A percentile compares a stretch with the other conserved stretches of the same genome.
These are phyloP conservation scores for Phycomyces blakesleeanus DNA, from an alignment of 192 early-diverging fungal species.

Conservation along the genomic window DNA sequence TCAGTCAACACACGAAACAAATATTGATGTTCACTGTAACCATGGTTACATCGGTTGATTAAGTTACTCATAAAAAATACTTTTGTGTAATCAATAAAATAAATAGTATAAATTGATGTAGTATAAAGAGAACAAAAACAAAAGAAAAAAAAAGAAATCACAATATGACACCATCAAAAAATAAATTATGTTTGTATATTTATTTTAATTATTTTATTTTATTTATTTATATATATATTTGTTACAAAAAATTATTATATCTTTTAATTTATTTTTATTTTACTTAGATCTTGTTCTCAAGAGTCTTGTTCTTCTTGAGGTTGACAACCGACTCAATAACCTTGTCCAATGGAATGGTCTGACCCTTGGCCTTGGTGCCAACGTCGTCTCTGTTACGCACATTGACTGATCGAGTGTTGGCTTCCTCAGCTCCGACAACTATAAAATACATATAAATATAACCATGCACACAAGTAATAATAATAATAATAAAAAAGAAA, in stretches of 20 bases:
- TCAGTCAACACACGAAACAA: background rate
- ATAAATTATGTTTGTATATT: background rate
- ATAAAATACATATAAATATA: slow-evolving; percentile 16
- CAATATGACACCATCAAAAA: slow-evolving; percentile 1
- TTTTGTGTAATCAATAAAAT: too few relatives aligned
- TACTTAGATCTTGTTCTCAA: slow-evolving; percentile 55
- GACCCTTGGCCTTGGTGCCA: slow-evolving; percentile 76
- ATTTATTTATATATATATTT: too few relatives aligned
- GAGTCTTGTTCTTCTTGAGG: slow-evolving; percentile 60
- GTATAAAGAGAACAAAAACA: too few relatives aligned
- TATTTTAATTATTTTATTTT: too few relatives aligned
- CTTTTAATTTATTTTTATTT: background rate
- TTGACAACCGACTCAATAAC: slow-evolving; percentile 66
- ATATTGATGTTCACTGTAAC: background rate
- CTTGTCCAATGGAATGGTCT: slow-evolving; percentile 69
- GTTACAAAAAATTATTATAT: too few relatives aligned
- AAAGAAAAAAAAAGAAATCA: background rate
- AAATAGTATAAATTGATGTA: too few relatives aligned
- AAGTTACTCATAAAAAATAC: too few relatives aligned
- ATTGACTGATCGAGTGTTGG: slow-evolving; percentile 75
- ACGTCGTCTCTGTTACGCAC: slow-evolving; percentile 85
- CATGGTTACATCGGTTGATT: too few relatives aligned
- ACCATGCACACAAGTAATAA: background rate
- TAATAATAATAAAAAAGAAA: background rate
- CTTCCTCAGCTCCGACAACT: slow-evolving; percentile 89